phyloP scores from a whole-genome alignment of 768 basidiomycete species.

The Dendrothele bispora region DNA sequence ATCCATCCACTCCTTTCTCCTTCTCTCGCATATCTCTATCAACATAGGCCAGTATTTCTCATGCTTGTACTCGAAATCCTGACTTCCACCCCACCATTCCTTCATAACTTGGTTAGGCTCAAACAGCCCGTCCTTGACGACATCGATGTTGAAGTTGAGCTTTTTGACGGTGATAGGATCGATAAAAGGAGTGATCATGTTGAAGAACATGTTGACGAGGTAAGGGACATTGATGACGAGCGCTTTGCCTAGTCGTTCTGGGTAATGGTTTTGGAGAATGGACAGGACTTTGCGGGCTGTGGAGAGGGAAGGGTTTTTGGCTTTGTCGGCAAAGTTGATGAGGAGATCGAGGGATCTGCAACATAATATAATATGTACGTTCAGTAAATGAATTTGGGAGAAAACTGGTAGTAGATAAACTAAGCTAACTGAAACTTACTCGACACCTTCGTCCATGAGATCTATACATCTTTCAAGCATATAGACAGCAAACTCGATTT shows the following conservation, averaged over 20 bases:
- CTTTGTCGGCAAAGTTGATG: constrained; percentile 76
- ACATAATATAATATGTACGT: neutral
- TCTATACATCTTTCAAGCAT: constrained; percentile 76
- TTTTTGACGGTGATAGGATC: constrained; percentile 80
- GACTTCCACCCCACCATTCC: constrained; percentile 68
- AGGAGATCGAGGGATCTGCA: constrained; percentile 66
- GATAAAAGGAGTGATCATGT: constrained; percentile 76
- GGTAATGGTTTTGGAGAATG: constrained; percentile 82
- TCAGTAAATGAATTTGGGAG: neutral
- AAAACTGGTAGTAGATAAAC: neutral
- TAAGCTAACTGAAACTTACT: constrained; percentile 44
- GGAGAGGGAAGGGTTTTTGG: constrained; percentile 51
- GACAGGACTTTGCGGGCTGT: constrained; percentile 49
- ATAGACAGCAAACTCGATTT: constrained; percentile 76
- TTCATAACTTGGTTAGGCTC: constrained; percentile 59
- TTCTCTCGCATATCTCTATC: constrained; percentile 51
- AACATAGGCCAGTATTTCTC: constrained; percentile 74
- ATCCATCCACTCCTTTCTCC: constrained; percentile 47
- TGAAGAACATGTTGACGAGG: constrained; percentile 72
- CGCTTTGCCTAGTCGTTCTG: constrained; percentile 78
- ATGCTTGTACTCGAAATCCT: constrained; percentile 73
- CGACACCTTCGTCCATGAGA: constrained; percentile 79
- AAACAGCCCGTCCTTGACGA: constrained; percentile 68
- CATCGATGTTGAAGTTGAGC: constrained; percentile 72
- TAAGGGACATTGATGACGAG: constrained; percentile 83